A percentile compares a stretch with the other conserved stretches of the same genome.
phyloP scores from a whole-genome alignment of 371 early-diverging fungal genomes.

The Choanephora cucurbitarum region DNA sequence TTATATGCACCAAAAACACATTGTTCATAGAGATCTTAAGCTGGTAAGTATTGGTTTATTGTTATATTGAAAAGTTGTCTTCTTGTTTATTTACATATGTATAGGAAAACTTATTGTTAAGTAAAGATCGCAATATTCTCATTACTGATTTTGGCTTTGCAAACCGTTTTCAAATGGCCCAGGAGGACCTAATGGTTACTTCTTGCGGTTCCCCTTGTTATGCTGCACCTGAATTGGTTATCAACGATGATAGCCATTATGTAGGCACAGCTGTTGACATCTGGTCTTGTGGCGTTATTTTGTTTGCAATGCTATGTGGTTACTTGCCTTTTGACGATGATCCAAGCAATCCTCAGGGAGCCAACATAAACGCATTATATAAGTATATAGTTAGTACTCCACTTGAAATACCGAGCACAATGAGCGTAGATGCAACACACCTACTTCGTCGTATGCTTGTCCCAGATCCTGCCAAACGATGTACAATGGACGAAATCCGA shows the following conservation, averaged over 20 bases:
- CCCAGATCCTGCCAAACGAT: conserved; percentile 56
- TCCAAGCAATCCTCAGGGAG: conserved; percentile 65
- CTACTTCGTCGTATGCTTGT: conserved; percentile 64
- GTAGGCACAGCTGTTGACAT: conserved; percentile 95
- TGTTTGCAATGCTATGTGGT: conserved; percentile 76
- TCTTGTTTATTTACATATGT: no score
- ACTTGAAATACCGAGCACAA: conserved; percentile 56
- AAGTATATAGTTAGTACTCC: conserved; percentile 65
- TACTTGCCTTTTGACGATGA: conserved; percentile 84
- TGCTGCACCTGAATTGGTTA: conserved; percentile 95
- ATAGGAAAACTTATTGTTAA: conserved; percentile 88
- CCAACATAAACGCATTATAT: conserved; percentile 65
- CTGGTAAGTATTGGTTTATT: no score
- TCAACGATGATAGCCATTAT: conserved; percentile 90
- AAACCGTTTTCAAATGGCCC: conserved; percentile 72
- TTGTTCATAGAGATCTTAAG: conserved; percentile 72
- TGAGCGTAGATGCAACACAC: conserved; percentile 45
- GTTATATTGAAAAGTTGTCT: no score
- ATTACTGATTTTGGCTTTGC: conserved; percentile 99
- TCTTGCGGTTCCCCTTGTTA: conserved; percentile 97
- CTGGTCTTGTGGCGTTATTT: conserved; percentile 92
- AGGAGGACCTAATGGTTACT: conserved; percentile 77
- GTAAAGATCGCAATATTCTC: conserved; percentile 82
- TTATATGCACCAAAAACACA: conserved; percentile 52
- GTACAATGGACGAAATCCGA: conserved; percentile 60